A percentile compares a stretch with the other conserved stretches of the same genome.
Evolutionary conservation across 495 filamentous ascomycete species (phyloP).

Genomic region (Talaromyces adpressus): DNA sequence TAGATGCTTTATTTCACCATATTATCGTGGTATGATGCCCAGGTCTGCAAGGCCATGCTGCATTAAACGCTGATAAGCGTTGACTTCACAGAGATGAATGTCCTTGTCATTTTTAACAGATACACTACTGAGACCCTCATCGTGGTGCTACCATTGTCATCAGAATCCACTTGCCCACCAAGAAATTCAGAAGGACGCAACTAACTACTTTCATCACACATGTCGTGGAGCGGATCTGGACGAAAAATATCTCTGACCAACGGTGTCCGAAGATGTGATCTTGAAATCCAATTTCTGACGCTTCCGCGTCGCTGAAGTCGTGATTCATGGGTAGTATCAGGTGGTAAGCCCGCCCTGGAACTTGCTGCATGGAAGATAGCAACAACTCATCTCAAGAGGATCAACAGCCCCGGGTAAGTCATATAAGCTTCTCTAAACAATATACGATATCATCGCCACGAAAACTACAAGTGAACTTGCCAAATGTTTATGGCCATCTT

Average conservation of each 20-base stretch:
- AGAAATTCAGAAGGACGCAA: too few species aligned
- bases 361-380: too few species aligned
- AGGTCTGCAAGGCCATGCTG: conserved; percentile 2
- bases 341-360: too few species aligned
- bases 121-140: too few species aligned
- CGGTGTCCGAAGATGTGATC: neutral
- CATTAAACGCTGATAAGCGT: conserved; percentile 7
- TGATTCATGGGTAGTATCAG: conserved; percentile 4
- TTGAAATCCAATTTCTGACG: neutral
- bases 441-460: too few species aligned
- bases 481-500: too few species aligned
- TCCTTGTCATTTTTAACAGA: neutral
- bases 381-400: too few species aligned
- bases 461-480: too few species aligned
- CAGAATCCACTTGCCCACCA: too few species aligned
- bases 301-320: conserved; percentile 4
- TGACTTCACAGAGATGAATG: conserved; percentile 4
- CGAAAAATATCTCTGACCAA: neutral
- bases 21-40: conserved; percentile 10
- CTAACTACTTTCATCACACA: neutral
- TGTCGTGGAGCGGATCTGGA: neutral
- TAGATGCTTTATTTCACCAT: conserved; percentile 5
- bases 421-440: too few species aligned
- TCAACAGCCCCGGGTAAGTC: too few species aligned
- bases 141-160: too few species aligned